These are phyloP conservation scores for Helotiales sp. DNA, from an alignment of 2,329 filamentous ascomycete genomes.

Conservation along the genomic window DNA sequence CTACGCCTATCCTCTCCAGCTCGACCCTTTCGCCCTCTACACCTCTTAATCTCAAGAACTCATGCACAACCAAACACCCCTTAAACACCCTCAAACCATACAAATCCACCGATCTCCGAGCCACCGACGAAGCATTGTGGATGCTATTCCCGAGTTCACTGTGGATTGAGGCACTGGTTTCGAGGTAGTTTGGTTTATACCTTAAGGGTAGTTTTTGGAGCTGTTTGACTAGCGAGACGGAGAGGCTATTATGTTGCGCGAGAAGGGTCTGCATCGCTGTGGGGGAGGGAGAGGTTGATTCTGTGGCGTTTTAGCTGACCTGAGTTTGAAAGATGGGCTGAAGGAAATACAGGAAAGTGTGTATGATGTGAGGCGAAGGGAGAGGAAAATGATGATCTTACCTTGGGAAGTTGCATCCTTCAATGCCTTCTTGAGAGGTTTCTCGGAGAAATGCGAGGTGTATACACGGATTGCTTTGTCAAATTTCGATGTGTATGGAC, in stretches of 20 bases:
- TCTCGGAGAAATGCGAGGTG: background rate
- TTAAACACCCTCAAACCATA: background rate
- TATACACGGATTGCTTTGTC: background rate
- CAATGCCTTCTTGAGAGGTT: background rate
- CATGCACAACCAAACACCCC: background rate
- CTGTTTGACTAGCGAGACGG: background rate
- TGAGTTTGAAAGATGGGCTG: too few relatives aligned
- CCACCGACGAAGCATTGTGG: background rate
- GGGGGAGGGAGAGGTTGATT: background rate
- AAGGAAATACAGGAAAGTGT: background rate
- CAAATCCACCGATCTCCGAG: background rate
- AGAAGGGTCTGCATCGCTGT: background rate
- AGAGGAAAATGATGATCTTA: background rate
- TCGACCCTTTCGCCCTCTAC: background rate
- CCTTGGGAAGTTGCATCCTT: background rate
- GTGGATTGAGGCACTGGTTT: background rate
- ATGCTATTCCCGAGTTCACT: background rate
- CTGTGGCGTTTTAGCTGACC: too few relatives aligned
- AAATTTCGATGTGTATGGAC: background rate
- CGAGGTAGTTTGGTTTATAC: background rate
- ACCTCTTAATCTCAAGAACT: background rate
- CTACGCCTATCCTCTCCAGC: background rate
- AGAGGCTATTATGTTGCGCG: too few relatives aligned
- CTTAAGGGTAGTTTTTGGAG: background rate
- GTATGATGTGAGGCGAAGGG: background rate